A percentile compares a stretch with the other conserved stretches of the same genome.
Conservation (phyloP, 768 basidiomycete species). For the Podaxis carcinomalis region DNA sequence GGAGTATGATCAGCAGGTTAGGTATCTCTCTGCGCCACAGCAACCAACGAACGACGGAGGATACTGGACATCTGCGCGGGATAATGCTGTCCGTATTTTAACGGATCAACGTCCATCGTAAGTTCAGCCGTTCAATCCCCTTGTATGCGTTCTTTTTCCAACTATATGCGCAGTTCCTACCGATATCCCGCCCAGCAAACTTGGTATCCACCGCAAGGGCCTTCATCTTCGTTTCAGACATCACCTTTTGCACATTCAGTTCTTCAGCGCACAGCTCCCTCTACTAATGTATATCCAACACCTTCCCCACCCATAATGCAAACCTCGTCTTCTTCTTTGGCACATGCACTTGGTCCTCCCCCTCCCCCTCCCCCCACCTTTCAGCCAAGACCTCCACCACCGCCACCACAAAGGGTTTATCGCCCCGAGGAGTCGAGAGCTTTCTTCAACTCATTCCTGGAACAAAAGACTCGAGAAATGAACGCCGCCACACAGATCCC, state of each 20-base stretch:
- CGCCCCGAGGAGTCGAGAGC: slow-evolving; percentile 53
- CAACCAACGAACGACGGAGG: slow-evolving; percentile 40
- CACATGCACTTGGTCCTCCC: slow-evolving; percentile 55
- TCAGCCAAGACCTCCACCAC: slow-evolving; percentile 13
- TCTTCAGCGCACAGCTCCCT: slow-evolving; percentile 58
- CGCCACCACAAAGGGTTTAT: slow-evolving; percentile 28
- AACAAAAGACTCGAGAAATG: slow-evolving; percentile 47
- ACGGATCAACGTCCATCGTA: slow-evolving; percentile 50
- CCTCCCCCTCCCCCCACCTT: slow-evolving; percentile 10
- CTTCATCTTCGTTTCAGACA: slow-evolving; percentile 49
- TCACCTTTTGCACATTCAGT: slow-evolving; percentile 60
- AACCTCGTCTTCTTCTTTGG: slow-evolving; percentile 70
- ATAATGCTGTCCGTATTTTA: slow-evolving; percentile 58
- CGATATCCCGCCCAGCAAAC: slow-evolving; percentile 40
- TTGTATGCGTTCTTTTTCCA: slow-evolving; percentile 17
- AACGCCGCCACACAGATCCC: slow-evolving; percentile 16
- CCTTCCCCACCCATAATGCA: slow-evolving; percentile 64
- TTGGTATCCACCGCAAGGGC: slow-evolving; percentile 31
- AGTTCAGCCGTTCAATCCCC: slow-evolving; percentile 22
- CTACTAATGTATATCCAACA: slow-evolving; percentile 59
- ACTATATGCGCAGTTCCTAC: slow-evolving; percentile 14
- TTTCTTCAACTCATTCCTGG: slow-evolving; percentile 68
- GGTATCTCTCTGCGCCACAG: slow-evolving; percentile 50
- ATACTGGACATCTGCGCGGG: slow-evolving; percentile 63
- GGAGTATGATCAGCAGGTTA: slow-evolving; percentile 61